Base-by-base conservation (phyloP, 2,329 filamentous ascomycete genomes). In the Xylariomycetidae sp. region DNA sequence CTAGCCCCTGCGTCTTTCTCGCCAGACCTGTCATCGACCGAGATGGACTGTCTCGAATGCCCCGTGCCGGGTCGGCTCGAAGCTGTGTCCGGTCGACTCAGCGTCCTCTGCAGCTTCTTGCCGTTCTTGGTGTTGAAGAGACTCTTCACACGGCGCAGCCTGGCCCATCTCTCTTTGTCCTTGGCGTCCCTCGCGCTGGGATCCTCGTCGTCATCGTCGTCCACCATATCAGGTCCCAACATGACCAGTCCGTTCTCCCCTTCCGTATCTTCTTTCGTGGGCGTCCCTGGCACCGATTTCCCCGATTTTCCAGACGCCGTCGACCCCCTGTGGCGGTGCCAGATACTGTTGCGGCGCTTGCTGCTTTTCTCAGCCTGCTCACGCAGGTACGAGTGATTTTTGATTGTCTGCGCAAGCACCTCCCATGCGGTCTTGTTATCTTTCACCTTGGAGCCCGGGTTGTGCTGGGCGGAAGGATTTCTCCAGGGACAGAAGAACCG, bases 401-500 rank as follows among this genome's bases (percentile, higher is more conserved):
- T 66, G 25, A 82, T 49, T 1, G 74, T 70, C 37, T 71, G 65
- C 2, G 68, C 47, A 4, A 80, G 48, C 3, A 74, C 57, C 42
- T 69, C 65, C 76, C 76, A 81, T 1, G 67, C 76, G 0, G 75
- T 57, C 44, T 61, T 54, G 20, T 59, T 56, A 6, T 55, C 56
- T 29, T 51, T 61, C 2, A 49, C 50, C 27, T 52, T 58, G 10
- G 59, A 52, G 20, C 62, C 64, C 2, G 63, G 56, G 34, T 66
- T 66, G 35, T 70, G 76, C 53, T 89, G 84, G 1, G 76, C 70
- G 9, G 62, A 50, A 3, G 74, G 59, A 46, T 79, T 85, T 38
- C 81, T 71, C 85, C 85, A 92, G 1, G 85, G 85, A 46, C 85
- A 92, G 52, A 89, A 92, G 50, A 86, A 84, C 40, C 86, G 76